These are phyloP conservation scores for Asclepias syriaca DNA, from an alignment of 257 asterid species.

Conservation along the genomic window DNA sequence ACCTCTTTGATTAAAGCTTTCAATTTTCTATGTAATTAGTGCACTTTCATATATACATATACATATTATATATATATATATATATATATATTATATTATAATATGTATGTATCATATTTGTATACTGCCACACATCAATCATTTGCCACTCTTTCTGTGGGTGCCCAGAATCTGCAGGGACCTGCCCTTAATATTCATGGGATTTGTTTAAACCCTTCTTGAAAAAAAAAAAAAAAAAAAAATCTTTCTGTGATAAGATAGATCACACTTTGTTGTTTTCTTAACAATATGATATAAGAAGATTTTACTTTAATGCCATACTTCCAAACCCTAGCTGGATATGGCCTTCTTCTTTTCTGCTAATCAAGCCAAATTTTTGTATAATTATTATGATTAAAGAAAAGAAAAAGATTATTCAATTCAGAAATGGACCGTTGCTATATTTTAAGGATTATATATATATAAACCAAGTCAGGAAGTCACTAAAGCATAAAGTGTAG, in stretches of 20 bases:
- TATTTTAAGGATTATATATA: not conserved
- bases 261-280: not conserved
- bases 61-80: too few relatives aligned
- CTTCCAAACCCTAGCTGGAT: not conserved
- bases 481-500: not conserved
- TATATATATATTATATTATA: too few relatives aligned
- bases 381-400: not conserved
- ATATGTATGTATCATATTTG: not conserved
- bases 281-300: not conserved
- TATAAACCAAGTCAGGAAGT: not conserved
- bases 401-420: too few relatives aligned
- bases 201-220: not conserved
- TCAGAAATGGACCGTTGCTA: too few relatives aligned
- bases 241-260: constrained; percentile 1
- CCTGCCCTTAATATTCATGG: constrained; percentile 16
- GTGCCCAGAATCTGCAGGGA: constrained; percentile 27
- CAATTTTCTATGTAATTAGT: not conserved
- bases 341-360: not conserved
- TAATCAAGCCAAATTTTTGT: not conserved
- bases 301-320: not conserved
- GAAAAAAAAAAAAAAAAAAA: not conserved
- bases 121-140: constrained; percentile 23
- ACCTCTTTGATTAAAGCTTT: constrained; percentile 4
- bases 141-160: constrained; percentile 30
- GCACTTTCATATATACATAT: constrained; percentile 6